A percentile compares a stretch with the other conserved stretches of the same genome.
phyloP scores from a whole-genome alignment of 164 flowering plant species.

The Brasenia schreberi region DNA sequence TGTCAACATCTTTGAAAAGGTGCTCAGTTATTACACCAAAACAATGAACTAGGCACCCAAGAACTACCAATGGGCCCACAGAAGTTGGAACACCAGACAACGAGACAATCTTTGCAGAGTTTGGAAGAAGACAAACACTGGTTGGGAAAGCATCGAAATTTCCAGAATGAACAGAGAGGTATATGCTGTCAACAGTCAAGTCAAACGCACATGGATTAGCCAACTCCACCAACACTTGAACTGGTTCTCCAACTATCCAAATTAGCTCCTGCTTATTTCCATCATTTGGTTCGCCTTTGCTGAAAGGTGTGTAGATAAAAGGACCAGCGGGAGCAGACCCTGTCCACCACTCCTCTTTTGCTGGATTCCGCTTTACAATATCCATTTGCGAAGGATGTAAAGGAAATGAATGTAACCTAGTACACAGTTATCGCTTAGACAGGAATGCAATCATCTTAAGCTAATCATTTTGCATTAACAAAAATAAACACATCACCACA shows the following conservation, averaged over 20 bases:
- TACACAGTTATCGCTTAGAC: not conserved
- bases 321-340: constrained; percentile 99
- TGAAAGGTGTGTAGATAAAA: constrained; percentile 96
- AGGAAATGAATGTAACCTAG: constrained; percentile 86
- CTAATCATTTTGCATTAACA: not conserved
- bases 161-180: constrained; percentile 76
- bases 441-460: not conserved
- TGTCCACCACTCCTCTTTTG: constrained; percentile 94
- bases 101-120: constrained; percentile 75
- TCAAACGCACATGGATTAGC: constrained; percentile 99
- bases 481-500: too few relatives aligned
- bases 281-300: constrained; percentile 75
- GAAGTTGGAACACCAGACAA: constrained; percentile 94
- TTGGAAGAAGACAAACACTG: constrained; percentile 75
- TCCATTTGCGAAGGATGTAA: constrained; percentile 76
- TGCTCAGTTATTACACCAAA: constrained; percentile 97
- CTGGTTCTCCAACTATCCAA: constrained; percentile 98
- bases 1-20: constrained; percentile 83
- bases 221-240: constrained; percentile 88
- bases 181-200: constrained; percentile 80
- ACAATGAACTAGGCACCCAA: constrained; percentile 91
- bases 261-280: constrained; percentile 67
- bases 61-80: constrained; percentile 68
- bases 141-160: constrained; percentile 92
- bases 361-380: constrained; percentile 77